Base-by-base conservation (phyloP, 2,329 filamentous ascomycete species). In the Ceratocystis alfenasii region DNA sequence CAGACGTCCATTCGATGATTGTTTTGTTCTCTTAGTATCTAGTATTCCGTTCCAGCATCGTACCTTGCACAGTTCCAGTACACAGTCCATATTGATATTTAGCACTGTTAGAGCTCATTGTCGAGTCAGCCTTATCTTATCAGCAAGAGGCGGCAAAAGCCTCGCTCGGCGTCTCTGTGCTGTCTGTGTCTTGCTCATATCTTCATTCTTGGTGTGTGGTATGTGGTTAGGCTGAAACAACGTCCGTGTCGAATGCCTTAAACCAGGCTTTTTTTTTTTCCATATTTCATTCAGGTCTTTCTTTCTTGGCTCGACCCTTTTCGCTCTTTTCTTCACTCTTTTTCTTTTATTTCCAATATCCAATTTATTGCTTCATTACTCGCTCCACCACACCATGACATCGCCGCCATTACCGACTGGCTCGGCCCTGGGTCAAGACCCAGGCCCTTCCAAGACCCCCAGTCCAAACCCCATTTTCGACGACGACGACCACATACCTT, bases 401-500 rank as follows among this genome's bases (percentile, higher is more conserved):
- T 59, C 55, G 55, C 28, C 55, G 3, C 55, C 55, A 59, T n/a
- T 28, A 33, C 60, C 44, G 45, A 20, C 36, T 3, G 44, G 15
- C 20, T 33, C 48, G 15, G 30, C 10, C 33, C 30, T 64, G 50
- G 63, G 63, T 48, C 45, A 25, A 64, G 48, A 57, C 33, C 45
- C 55, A 15, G 45, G 25, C 33, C 17, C 10, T 48, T 15, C 28
- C 55, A 64, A 62, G 30, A 46, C 20, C 53, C 17, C 15, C n/a
- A n/a, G 60, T 44, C 20, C 25, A 7, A 50, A 59, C 28, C 66
- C 66, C 22, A 67, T 67, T 30, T 67, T 66, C 33, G 72, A 74
- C 45, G 72, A 70, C 59, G 72, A 70, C 59, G 68, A 70, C 66
- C 65, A 71, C 69, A 22, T 69, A 41, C 63, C 72, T 69, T 68